phyloP scores from a whole-genome alignment of 768 basidiomycete genomes.

The Macrolepiota dolichaula region DNA sequence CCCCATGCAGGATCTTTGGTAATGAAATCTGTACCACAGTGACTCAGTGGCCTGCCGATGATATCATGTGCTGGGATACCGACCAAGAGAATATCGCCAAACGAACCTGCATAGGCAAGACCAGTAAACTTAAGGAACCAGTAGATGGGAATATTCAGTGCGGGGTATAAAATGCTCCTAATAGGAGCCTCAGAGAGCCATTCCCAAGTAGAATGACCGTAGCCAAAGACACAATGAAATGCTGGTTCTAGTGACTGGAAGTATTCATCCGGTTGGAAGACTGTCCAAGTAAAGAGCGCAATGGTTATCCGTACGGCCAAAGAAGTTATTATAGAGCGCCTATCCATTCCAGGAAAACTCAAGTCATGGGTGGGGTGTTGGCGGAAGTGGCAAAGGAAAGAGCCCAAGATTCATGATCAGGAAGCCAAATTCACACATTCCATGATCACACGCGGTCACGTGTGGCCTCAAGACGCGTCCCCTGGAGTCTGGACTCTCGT shows the following conservation, averaged over 20 bases:
- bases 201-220: constrained; percentile 95
- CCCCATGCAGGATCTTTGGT: constrained; percentile 77
- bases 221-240: constrained; percentile 84
- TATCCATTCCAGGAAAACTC: not conserved
- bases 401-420: not conserved
- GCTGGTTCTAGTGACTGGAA: constrained; percentile 95
- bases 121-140: constrained; percentile 57
- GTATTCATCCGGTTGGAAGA: constrained; percentile 97
- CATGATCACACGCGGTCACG: not conserved
- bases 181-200: constrained; percentile 74
- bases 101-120: constrained; percentile 38
- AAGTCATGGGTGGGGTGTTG: not conserved
- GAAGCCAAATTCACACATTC: not conserved
- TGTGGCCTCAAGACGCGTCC: not conserved
- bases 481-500: not conserved
- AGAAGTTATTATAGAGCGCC: constrained; percentile 18
- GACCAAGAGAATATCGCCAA: constrained; percentile 60
- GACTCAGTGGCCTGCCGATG: not conserved
- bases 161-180: constrained; percentile 79
- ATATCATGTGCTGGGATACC: constrained; percentile 26
- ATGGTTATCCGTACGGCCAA: constrained; percentile 52
- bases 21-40: constrained; percentile 48
- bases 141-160: constrained; percentile 76
- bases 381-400: not conserved
- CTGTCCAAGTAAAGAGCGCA: constrained; percentile 72